Evolutionary conservation across 352 stramenopile species (phyloP), one percentile per base, ranked within the genome.

Genomic region (Saprolegnia parasitica): DNA sequence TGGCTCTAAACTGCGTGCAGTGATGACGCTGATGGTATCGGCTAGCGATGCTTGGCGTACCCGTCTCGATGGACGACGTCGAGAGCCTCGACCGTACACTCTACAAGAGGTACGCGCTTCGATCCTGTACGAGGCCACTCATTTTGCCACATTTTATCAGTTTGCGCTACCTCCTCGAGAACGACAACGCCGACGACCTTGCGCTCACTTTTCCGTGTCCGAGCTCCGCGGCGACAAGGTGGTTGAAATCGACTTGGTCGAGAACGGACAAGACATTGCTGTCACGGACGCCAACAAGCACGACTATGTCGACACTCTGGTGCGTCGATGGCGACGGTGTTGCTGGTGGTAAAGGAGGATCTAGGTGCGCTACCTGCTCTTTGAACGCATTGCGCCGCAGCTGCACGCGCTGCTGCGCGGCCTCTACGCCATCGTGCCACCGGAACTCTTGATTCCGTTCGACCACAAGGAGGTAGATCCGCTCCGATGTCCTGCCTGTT

Each of bases 391-490:
- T 52, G 78, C 78, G 11, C 76, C 89, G 35, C 95, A 99, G 73
- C 73, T 99, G 8, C 91, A 91, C 56, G 96, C 81, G 18, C 56
- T 94, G 4, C 86, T 83, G 13, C 73, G 85, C n/a, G 86, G 97
- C 5, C 93, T 99, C 68, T 98, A 98, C 74, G 96, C 99, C 73
- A 90, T 99, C 9, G 89, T 99, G 42, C 97, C 97, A 1, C 94
- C 98, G 66, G 87, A 97, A 62, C 85, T 98, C 10, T 78, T 99
- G 29, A 95, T 97, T 50, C 87, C 99, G 0, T 99, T 99, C 77
- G 96, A 99, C 79, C 98, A 98, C 76, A 96, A 99, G 76, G 96
- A 99, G 77, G 79, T 99, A 20, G 68, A 87, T 67, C 40, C 64
- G 9, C 64, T 58, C 8, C 10, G 18, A 11, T 42, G 18, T 58